These are phyloP conservation scores for Pholiota conissans DNA, from an alignment of 768 basidiomycete genomes.

Conservation along the genomic window DNA sequence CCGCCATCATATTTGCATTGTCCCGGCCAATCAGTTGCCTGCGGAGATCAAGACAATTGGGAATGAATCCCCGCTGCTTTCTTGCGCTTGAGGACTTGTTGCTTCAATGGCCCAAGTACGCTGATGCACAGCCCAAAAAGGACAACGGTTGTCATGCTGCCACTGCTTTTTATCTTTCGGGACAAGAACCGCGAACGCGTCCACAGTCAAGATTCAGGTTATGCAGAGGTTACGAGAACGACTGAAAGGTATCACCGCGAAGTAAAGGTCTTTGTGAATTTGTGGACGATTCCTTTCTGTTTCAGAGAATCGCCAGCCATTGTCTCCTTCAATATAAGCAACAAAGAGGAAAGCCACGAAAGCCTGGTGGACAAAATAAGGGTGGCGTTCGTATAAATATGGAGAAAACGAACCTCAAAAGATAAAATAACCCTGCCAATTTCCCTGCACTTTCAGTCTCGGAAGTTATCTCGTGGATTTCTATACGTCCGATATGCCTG, in stretches of 20 bases:
- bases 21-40: neutral
- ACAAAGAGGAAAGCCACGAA: too few relatives aligned
- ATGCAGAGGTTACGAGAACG: too few relatives aligned
- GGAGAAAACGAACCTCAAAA: neutral
- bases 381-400: neutral
- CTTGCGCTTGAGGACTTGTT: neutral
- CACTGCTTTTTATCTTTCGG: too few relatives aligned
- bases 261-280: too few relatives aligned
- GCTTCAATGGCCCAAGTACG: neutral
- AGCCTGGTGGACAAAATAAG: neutral
- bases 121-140: too few relatives aligned
- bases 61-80: neutral
- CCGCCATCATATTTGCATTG: neutral
- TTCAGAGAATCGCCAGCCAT: too few relatives aligned
- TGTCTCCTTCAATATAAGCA: too few relatives aligned
- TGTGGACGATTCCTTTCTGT: too few relatives aligned
- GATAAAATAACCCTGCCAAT: neutral
- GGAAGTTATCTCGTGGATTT: neutral
- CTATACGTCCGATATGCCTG: neutral
- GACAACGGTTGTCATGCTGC: too few relatives aligned
- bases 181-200: too few relatives aligned
- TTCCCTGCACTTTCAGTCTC: neutral
- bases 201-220: too few relatives aligned
- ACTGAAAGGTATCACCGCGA: too few relatives aligned
- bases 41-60: neutral